Percentiles rank a stretch among this genome's conserved stretches.
These are phyloP conservation scores for Colletotrichum sp. DNA, from an alignment of 2,329 filamentous ascomycete species.

Conservation along the genomic window DNA sequence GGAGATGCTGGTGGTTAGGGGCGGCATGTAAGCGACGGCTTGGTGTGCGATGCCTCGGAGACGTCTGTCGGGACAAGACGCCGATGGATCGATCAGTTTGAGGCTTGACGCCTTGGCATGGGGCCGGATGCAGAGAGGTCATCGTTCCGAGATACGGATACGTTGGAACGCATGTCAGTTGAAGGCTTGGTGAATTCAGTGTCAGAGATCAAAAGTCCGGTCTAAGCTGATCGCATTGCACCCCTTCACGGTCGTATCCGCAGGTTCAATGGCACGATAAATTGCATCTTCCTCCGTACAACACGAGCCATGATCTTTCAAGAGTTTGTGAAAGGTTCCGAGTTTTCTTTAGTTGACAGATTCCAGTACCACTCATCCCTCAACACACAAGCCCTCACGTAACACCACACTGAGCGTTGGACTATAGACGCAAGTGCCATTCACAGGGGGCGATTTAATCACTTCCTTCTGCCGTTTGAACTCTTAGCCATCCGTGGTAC, in stretches of 20 bases:
- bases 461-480: neutral
- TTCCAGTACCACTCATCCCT: neutral
- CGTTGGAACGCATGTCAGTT: neutral
- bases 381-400: rapidly evolving
- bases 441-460: rapidly evolving
- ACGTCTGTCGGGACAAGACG: neutral
- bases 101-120: neutral
- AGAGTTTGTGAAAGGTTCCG: rapidly evolving
- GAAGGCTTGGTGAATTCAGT: neutral
- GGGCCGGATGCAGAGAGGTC: neutral
- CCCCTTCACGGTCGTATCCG: neutral
- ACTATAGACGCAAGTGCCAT: neutral
- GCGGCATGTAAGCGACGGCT: neutral
- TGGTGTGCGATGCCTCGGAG: neutral
- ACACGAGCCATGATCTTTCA: rapidly evolving
- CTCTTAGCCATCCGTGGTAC: neutral
- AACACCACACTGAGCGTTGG: neutral
- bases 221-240: neutral
- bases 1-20: neutral
- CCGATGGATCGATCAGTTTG: neutral
- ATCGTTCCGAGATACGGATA: neutral
- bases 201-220: neutral
- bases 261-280: rapidly evolving
- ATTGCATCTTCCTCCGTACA: rapidly evolving
- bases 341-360: neutral